These are phyloP conservation scores for Candida sanyiensis DNA, from an alignment of 805 yeast species.

Conservation along the genomic window DNA sequence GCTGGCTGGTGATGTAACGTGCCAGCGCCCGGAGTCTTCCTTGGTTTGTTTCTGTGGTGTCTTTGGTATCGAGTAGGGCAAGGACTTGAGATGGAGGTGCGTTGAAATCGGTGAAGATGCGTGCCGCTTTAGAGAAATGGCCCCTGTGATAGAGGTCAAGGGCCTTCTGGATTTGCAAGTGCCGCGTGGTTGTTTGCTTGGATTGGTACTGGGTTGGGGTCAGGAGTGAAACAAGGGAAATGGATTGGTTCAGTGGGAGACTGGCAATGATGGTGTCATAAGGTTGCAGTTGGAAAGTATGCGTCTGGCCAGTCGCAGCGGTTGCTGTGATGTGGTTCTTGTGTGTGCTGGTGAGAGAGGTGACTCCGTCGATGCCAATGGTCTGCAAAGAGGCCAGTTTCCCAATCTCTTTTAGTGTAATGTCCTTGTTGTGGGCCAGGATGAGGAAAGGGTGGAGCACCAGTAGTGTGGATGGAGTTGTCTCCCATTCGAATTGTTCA, in stretches of 20 bases:
- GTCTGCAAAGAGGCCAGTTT: slow-evolving; percentile 33
- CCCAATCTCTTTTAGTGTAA: slow-evolving; percentile 35
- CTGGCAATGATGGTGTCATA: slow-evolving; percentile 2
- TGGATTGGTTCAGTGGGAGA: slow-evolving; percentile 26
- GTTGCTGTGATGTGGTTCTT: not conserved
- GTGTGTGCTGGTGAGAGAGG: not conserved
- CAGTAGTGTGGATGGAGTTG: slow-evolving; percentile 3
- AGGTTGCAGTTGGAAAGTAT: not conserved
- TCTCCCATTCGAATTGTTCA: slow-evolving; percentile 9
- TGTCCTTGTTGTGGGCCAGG: slow-evolving; percentile 15
- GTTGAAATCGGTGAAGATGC: slow-evolving; percentile 44
- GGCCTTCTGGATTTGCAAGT: slow-evolving; percentile 39
- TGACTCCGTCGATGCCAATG: slow-evolving; percentile 21
- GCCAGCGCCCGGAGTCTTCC: not conserved
- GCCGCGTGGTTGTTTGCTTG: slow-evolving; percentile 34
- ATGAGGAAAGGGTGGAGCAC: slow-evolving; percentile 8
- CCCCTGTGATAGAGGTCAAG: slow-evolving; percentile 27
- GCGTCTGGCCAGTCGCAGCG: not conserved
- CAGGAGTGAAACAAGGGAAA: slow-evolving; percentile 34
- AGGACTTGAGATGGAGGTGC: slow-evolving; percentile 53
- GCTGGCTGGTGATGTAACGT: not conserved
- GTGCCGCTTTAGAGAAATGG: slow-evolving; percentile 33
- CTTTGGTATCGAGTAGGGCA: not conserved
- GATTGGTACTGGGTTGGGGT: slow-evolving; percentile 24
- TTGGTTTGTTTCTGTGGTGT: not conserved